These are phyloP conservation scores for Fusarium fracticaudum DNA, from an alignment of 2,329 filamentous ascomycete genomes.

Conservation along the genomic window DNA sequence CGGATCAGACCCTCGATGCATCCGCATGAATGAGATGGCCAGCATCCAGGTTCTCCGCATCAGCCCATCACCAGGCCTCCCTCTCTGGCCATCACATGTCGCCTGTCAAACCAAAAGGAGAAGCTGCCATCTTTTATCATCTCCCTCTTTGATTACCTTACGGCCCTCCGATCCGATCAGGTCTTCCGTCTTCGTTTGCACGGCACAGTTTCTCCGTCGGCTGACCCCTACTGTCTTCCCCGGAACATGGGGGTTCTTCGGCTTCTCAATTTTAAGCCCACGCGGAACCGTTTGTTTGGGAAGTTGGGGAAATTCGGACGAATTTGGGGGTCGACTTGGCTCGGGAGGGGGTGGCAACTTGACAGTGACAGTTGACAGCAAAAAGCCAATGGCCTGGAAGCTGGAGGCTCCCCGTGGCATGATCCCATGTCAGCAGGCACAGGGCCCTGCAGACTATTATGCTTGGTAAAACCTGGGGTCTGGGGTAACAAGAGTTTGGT, in stretches of 20 bases:
- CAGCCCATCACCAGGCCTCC: conserved; percentile 37
- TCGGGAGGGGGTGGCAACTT: conserved; percentile 6
- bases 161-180: conserved; percentile 38
- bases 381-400: conserved; percentile 9
- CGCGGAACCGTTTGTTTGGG: conserved; percentile 26
- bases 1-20: conserved; percentile 34
- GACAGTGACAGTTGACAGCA: conserved; percentile 1
- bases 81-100: conserved; percentile 34
- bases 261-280: conserved; percentile 4
- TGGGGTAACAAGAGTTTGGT: conserved; percentile 23
- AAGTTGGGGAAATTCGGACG: conserved; percentile 34
- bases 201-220: conserved; percentile 38
- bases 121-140: conserved; percentile 22
- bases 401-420: conserved; percentile 16
- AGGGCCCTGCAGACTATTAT: conserved; percentile 15
- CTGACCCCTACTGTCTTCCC: conserved; percentile 23
- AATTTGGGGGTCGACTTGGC: conserved; percentile 24
- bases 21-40: conserved; percentile 32
- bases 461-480: conserved; percentile 29
- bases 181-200: conserved; percentile 11
- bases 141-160: conserved; percentile 4
- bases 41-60: conserved; percentile 37
- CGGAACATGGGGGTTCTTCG: conserved; percentile 17
- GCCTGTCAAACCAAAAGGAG: conserved; percentile 25
- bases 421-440: conserved; percentile 31